Conservation (phyloP, 768 basidiomycete genomes). For the Kwoniella mangroviensis region DNA sequence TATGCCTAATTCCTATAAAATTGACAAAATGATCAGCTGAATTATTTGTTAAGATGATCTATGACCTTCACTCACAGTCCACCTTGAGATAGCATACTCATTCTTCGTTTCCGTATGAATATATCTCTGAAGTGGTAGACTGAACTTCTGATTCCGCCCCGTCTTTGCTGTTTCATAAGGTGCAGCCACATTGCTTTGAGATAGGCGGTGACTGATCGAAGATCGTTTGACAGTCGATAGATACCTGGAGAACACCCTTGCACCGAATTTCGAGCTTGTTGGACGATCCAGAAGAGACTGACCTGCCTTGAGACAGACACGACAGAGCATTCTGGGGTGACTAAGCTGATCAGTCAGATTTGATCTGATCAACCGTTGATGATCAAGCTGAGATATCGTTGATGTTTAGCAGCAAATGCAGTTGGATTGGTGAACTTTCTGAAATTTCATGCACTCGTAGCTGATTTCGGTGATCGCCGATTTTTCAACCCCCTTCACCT, state of each 20-base stretch:
- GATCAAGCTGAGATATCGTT: too few relatives aligned
- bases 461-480: too few relatives aligned
- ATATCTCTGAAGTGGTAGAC: background rate
- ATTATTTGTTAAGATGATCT: background rate
- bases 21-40: background rate
- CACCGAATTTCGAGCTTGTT: conserved; percentile 4
- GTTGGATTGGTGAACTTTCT: too few relatives aligned
- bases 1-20: conserved; percentile 4
- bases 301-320: background rate
- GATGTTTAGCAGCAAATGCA: too few relatives aligned
- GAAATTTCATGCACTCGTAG: too few relatives aligned
- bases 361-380: too few relatives aligned
- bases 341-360: too few relatives aligned
- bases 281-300: background rate
- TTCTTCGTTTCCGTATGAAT: background rate
- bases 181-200: background rate
- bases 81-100: background rate
- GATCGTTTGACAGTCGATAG: background rate
- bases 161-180: background rate
- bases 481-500: too few relatives aligned
- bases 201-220: background rate
- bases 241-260: conserved; percentile 10
- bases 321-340: background rate
- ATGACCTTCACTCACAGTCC: conserved; percentile 5
- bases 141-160: background rate